A percentile compares a stretch with the other conserved stretches of the same genome.
Conservation (phyloP, 2,329 filamentous ascomycete species). For the Clarireedia homoeocarpa region DNA sequence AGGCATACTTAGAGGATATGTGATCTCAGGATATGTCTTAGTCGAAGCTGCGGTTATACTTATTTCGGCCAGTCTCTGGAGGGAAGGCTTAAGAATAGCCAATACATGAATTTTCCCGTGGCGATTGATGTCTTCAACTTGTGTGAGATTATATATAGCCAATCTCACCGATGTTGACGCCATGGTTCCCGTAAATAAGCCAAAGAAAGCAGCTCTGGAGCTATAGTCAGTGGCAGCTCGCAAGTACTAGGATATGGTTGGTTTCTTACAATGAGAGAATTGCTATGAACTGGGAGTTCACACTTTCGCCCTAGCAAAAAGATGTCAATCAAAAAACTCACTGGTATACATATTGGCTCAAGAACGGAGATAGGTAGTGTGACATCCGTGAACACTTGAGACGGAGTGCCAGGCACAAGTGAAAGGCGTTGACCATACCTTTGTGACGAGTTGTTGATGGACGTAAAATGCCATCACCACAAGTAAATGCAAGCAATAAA, state of each 20-base stretch:
- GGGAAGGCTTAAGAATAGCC: conserved; percentile 57
- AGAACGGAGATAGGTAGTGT: too few relatives aligned
- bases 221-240: neutral
- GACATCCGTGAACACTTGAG: too few relatives aligned
- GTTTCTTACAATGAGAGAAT: conserved; percentile 50
- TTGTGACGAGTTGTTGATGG: conserved; percentile 33
- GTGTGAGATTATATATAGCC: conserved; percentile 67
- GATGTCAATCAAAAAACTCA: neutral
- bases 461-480: conserved; percentile 58
- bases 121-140: conserved; percentile 67
- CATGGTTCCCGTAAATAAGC: conserved; percentile 76
- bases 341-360: neutral
- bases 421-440: conserved; percentile 13
- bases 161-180: conserved; percentile 62
- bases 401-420: neutral
- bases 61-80: conserved; percentile 9
- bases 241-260: neutral
- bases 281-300: conserved; percentile 57
- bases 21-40: conserved; percentile 44
- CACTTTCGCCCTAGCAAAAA: conserved; percentile 17
- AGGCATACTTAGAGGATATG: conserved; percentile 43
- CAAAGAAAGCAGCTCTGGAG: conserved; percentile 55
- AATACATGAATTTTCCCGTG: conserved; percentile 59
- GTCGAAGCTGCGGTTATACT: conserved; percentile 32
- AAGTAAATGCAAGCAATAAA: conserved; percentile 60